Evolutionary conservation across 2,329 filamentous ascomycete genomes (phyloP).

Genomic region (Neobulgaria alba): DNA sequence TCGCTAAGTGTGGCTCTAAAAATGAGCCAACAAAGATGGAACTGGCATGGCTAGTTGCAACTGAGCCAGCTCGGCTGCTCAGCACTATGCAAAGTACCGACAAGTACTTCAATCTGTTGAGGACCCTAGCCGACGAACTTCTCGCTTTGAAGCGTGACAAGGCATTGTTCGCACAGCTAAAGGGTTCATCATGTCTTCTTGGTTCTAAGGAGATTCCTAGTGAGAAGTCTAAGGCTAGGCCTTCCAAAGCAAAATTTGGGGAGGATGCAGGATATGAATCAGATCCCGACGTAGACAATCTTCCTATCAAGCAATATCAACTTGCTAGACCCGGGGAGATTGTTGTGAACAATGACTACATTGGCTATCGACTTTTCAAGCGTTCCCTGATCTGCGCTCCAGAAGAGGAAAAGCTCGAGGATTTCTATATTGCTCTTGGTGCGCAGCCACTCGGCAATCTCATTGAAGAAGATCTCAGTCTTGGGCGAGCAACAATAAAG

Average conservation of each 20-base stretch:
- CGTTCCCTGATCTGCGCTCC: slow-evolving; percentile 76
- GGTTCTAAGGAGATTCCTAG: slow-evolving; percentile 64
- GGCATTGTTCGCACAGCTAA: slow-evolving; percentile 68
- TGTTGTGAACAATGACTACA: slow-evolving; percentile 78
- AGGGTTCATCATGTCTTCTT: slow-evolving; percentile 65
- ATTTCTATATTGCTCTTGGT: slow-evolving; percentile 76
- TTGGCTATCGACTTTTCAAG: slow-evolving; percentile 83
- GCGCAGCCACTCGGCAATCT: slow-evolving; percentile 66
- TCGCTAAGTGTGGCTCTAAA: slow-evolving; percentile 84
- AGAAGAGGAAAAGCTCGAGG: slow-evolving; percentile 78
- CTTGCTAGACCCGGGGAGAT: slow-evolving; percentile 64
- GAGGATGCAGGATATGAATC: slow-evolving; percentile 30
- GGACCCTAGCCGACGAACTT: slow-evolving; percentile 69
- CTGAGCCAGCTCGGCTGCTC: slow-evolving; percentile 73
- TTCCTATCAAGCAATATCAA: slow-evolving; percentile 47
- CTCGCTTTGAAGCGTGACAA: slow-evolving; percentile 67
- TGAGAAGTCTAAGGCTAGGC: slow-evolving; percentile 18
- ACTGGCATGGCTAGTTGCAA: slow-evolving; percentile 74
- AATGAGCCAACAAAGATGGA: slow-evolving; percentile 82
- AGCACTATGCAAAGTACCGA: slow-evolving; percentile 71
- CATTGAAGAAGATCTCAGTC: slow-evolving; percentile 68
- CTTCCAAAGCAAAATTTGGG: neutral
- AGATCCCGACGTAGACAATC: slow-evolving; percentile 38
- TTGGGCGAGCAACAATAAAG: slow-evolving; percentile 50
- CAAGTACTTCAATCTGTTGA: slow-evolving; percentile 77